Evolutionary conservation across 805 yeast species (phyloP).

Genomic region (Yamadazyma nakazawae): DNA sequence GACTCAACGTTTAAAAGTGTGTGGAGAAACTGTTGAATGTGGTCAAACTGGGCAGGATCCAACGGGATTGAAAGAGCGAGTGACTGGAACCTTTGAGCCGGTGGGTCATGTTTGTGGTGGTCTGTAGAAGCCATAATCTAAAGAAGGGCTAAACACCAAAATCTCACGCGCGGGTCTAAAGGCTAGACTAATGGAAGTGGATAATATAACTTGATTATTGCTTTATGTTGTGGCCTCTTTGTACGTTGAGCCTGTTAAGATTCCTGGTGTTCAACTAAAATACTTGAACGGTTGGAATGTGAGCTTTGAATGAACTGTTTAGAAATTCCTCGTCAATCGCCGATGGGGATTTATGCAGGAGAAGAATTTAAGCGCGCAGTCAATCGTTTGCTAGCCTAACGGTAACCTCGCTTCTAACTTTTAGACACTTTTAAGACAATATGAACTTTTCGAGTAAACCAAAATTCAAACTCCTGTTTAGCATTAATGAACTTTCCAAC

Average conservation of each 20-base stretch:
- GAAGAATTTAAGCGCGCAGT: neutral
- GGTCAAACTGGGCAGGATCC: slow-evolving; percentile 14
- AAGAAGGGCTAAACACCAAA: neutral
- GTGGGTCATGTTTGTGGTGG: neutral
- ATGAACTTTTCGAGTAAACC: slow-evolving; percentile 34
- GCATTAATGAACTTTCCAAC: slow-evolving; percentile 70
- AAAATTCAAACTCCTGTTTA: slow-evolving; percentile 57
- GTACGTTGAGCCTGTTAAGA: too few relatives aligned
- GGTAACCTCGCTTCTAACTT: neutral
- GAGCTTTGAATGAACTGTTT: neutral
- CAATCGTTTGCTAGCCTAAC: neutral
- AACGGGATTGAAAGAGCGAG: slow-evolving; percentile 6
- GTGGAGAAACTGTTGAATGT: slow-evolving; percentile 10
- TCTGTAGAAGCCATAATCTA: neutral
- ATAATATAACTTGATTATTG: neutral
- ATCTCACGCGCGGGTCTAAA: neutral
- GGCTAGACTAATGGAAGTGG: neutral
- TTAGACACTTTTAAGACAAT: neutral
- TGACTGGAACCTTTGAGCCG: slow-evolving; percentile 7
- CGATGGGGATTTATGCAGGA: neutral
- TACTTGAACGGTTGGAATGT: neutral
- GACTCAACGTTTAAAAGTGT: slow-evolving; percentile 10
- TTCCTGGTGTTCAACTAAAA: neutral
- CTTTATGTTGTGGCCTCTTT: too few relatives aligned
- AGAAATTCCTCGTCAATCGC: neutral